These are phyloP conservation scores for Salinomyces thailandicus DNA, from an alignment of 2,329 filamentous ascomycete genomes.

Conservation along the genomic window DNA sequence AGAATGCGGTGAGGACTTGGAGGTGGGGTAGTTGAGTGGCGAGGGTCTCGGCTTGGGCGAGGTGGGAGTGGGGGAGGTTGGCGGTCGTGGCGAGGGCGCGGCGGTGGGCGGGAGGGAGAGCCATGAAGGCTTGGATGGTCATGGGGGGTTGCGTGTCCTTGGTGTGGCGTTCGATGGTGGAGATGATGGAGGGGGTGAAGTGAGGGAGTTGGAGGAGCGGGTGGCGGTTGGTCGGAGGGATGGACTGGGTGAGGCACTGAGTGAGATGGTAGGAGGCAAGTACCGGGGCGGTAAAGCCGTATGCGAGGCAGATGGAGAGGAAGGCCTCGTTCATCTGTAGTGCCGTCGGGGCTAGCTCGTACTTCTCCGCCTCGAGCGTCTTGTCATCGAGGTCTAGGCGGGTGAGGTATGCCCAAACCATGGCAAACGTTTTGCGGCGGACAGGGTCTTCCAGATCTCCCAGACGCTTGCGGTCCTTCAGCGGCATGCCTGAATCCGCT, in stretches of 20 bases:
- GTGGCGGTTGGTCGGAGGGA: slow-evolving; percentile 52
- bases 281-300: slow-evolving; percentile 71
- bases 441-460: slow-evolving; percentile 69
- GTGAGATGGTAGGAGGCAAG: slow-evolving; percentile 70
- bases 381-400: slow-evolving; percentile 74
- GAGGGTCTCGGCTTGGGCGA: slow-evolving; percentile 62
- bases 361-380: slow-evolving; percentile 73
- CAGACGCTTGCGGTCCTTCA: slow-evolving; percentile 66
- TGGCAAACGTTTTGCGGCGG: slow-evolving; percentile 73
- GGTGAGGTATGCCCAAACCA: slow-evolving; percentile 92
- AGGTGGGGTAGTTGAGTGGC: slow-evolving; percentile 77
- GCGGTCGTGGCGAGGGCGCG: slow-evolving; percentile 59
- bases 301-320: slow-evolving; percentile 75
- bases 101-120: slow-evolving; percentile 63
- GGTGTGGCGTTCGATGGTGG: slow-evolving; percentile 58
- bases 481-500: slow-evolving; percentile 49
- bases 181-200: slow-evolving; percentile 56
- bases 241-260: slow-evolving; percentile 81
- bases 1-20: slow-evolving; percentile 83
- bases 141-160: slow-evolving; percentile 64
- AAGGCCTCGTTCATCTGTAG: slow-evolving; percentile 78
- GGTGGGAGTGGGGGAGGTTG: slow-evolving; percentile 65
- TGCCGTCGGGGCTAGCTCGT: slow-evolving; percentile 77
- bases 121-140: slow-evolving; percentile 81
- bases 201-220: slow-evolving; percentile 86